Percentiles rank a stretch among this genome's conserved stretches.
These are phyloP conservation scores for Suillus clintonianus DNA, from an alignment of 768 basidiomycete genomes.

Conservation along the genomic window DNA sequence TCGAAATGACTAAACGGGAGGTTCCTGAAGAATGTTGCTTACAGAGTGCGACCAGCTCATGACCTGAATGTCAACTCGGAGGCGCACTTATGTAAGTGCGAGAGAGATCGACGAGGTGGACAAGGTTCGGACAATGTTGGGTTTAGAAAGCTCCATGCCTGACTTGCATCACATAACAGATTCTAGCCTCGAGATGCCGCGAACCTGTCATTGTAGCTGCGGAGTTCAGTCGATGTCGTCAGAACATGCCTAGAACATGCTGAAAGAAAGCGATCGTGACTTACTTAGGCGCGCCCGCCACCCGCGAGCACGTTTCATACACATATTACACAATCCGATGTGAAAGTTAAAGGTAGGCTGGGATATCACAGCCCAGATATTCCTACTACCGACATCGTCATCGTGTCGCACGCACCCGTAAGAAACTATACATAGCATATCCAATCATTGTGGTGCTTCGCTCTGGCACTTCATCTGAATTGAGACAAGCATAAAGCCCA, in stretches of 20 bases:
- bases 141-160: constrained; percentile 16
- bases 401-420: neutral
- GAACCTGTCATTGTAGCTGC: neutral
- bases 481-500: neutral
- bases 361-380: neutral
- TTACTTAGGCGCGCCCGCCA: neutral
- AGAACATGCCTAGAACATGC: neutral
- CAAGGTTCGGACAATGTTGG: constrained; percentile 29
- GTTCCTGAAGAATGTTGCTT: constrained; percentile 7
- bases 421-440: neutral
- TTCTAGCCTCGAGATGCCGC: neutral
- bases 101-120: constrained; percentile 14
- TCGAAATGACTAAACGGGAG: constrained; percentile 5
- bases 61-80: neutral
- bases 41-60: constrained; percentile 15
- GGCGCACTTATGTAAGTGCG: neutral
- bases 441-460: neutral
- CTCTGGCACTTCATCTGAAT: neutral
- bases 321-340: neutral
- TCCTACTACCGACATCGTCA: neutral
- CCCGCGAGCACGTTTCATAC: neutral
- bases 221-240: neutral
- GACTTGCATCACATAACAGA: neutral
- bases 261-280: neutral
- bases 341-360: neutral